phyloP scores from a whole-genome alignment of 1,139 yeast species.

The Candida pseudocylindracea region DNA sequence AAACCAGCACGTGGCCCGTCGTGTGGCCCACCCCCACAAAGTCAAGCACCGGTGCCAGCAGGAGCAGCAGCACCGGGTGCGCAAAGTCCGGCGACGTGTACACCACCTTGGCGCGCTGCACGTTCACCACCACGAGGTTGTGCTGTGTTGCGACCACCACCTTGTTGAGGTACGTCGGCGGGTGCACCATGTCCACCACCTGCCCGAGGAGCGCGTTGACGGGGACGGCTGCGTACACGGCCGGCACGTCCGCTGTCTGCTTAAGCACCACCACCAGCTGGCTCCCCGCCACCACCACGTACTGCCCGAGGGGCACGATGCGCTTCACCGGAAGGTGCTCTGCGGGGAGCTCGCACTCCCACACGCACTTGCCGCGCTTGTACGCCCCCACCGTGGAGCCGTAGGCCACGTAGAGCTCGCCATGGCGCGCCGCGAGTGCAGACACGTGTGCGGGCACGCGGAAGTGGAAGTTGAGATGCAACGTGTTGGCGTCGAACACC shows the following conservation, averaged over 20 bases:
- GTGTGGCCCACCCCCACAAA: slow-evolving; percentile 58
- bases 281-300: slow-evolving; percentile 31
- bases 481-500: slow-evolving; percentile 77
- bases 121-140: slow-evolving; percentile 41
- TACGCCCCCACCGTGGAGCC: slow-evolving; percentile 54
- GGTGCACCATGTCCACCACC: slow-evolving; percentile 51
- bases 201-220: slow-evolving; percentile 39
- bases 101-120: slow-evolving; percentile 57
- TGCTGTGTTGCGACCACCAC: slow-evolving; percentile 54
- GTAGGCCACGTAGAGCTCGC: slow-evolving; percentile 63
- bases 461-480: slow-evolving; percentile 60
- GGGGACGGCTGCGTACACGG: slow-evolving; percentile 7
- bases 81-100: slow-evolving; percentile 29
- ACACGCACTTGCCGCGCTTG: slow-evolving; percentile 62
- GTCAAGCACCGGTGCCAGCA: slow-evolving; percentile 74
- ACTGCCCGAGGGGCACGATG: slow-evolving; percentile 58
- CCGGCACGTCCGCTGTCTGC: slow-evolving; percentile 22
- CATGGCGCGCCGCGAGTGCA: slow-evolving; percentile 61
- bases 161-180: slow-evolving; percentile 86
- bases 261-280: slow-evolving; percentile 41
- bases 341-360: slow-evolving; percentile 11
- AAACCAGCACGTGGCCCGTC: slow-evolving; percentile 42
- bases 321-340: slow-evolving; percentile 12
- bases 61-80: slow-evolving; percentile 33
- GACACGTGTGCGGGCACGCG: slow-evolving; percentile 55